Percentiles rank a stretch among this genome's conserved stretches.
phyloP scores from a whole-genome alignment of 176 grass and related monocot species.

The Rhynchospora breviuscula region DNA sequence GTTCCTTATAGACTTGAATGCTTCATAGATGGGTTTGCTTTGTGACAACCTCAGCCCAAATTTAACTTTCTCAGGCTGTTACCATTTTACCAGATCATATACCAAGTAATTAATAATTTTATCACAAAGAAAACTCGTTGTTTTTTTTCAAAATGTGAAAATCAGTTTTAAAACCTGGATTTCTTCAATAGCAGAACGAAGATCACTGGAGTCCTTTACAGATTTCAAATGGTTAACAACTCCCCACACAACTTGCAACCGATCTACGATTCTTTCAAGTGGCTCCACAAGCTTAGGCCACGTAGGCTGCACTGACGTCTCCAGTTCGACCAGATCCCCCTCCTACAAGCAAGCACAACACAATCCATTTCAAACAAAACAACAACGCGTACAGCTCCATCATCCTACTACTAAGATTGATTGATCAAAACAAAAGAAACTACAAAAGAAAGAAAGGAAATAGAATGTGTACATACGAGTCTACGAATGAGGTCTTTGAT shows the following conservation, averaged over 20 bases:
- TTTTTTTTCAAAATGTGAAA: too few species aligned
- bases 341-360: constrained; percentile 25
- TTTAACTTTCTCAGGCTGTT: constrained; percentile 86
- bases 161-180: too few species aligned
- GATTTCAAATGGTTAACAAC: constrained; percentile 82
- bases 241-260: constrained; percentile 37
- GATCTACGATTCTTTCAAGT: constrained; percentile 24
- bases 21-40: constrained; percentile 70
- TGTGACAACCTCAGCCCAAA: constrained; percentile 69
- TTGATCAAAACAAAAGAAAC: too few species aligned
- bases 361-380: neutral
- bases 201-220: constrained; percentile 34
- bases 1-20: constrained; percentile 64
- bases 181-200: too few species aligned
- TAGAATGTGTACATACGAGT: constrained; percentile 28
- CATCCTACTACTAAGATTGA: too few species aligned
- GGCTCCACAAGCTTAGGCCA: constrained; percentile 77
- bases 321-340: constrained; percentile 8
- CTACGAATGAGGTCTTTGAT: constrained; percentile 53
- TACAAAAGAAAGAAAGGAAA: neutral
- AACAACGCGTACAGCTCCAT: constrained; percentile 18
- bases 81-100: neutral
- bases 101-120: neutral
- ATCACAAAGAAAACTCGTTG: too few species aligned
- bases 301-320: constrained; percentile 59